These are phyloP conservation scores for Borealophlyctis nickersoniae DNA, from an alignment of 192 early-diverging fungal genomes.

Conservation along the genomic window DNA sequence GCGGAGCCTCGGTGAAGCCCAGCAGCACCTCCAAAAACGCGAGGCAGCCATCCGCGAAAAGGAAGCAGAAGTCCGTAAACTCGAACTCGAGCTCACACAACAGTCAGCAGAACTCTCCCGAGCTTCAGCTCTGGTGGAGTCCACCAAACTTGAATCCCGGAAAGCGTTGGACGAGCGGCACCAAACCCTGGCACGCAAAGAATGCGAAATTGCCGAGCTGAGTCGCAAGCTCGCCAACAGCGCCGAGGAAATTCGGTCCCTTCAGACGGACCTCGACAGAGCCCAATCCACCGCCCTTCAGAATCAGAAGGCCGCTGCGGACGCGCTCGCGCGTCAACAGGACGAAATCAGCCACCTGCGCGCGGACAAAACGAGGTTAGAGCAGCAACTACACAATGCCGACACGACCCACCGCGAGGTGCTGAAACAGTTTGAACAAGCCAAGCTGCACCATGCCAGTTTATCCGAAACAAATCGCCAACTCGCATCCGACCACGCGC, in stretches of 20 bases:
- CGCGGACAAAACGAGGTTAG: constrained; percentile 22
- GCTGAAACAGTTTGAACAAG: constrained; percentile 23
- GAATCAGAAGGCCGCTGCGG: not conserved
- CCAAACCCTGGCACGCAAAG: constrained; percentile 29
- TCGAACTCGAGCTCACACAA: constrained; percentile 26
- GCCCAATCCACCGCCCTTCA: not conserved
- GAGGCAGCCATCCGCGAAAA: constrained; percentile 18
- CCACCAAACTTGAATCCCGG: constrained; percentile 22
- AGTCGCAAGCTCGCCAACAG: constrained; percentile 27
- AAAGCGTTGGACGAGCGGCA: constrained; percentile 36
- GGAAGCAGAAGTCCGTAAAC: constrained; percentile 6
- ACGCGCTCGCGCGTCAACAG: not conserved
- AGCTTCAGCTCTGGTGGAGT: constrained; percentile 14
- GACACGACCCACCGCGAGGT: constrained; percentile 18
- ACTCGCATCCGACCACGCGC: constrained; percentile 17
- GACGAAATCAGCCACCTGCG: constrained; percentile 20
- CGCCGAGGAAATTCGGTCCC: not conserved
- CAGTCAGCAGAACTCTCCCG: constrained; percentile 16
- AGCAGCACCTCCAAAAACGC: constrained; percentile 11
- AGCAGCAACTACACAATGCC: constrained; percentile 16
- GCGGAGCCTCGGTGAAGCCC: constrained; percentile 18
- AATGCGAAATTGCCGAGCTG: constrained; percentile 32
- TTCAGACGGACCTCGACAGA: not conserved
- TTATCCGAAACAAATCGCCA: constrained; percentile 21
- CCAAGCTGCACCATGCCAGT: constrained; percentile 6